These are phyloP conservation scores for Ailanthus altissimus DNA, from an alignment of 345 rosid genomes.

Conservation along the genomic window DNA sequence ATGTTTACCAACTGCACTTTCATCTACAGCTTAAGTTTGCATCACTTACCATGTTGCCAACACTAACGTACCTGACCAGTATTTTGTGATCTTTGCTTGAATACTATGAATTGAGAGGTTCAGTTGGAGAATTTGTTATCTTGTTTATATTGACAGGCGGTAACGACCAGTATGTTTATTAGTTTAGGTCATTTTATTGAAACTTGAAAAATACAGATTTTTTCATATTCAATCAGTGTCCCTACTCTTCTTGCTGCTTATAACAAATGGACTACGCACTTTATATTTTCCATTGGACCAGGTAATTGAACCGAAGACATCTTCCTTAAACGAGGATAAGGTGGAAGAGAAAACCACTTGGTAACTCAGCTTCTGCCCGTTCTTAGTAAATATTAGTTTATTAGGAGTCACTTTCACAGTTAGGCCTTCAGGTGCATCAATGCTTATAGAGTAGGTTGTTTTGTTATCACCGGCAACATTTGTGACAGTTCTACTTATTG, in stretches of 20 bases:
- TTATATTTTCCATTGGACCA: conserved; percentile 57
- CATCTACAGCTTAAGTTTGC: neutral
- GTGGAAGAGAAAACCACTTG: conserved; percentile 43
- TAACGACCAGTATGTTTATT: neutral
- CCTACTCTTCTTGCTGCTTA: conserved; percentile 30
- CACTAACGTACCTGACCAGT: neutral
- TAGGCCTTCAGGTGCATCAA: conserved; percentile 40
- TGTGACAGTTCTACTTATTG: conserved; percentile 54
- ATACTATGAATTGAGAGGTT: neutral
- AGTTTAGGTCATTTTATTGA: neutral
- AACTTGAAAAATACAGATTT: neutral
- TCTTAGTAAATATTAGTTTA: conserved; percentile 43
- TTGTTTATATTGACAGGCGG: neutral
- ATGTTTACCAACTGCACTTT: neutral
- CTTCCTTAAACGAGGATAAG: conserved; percentile 24
- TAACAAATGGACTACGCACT: conserved; percentile 61
- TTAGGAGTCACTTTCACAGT: conserved; percentile 46
- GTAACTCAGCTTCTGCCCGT: conserved; percentile 50
- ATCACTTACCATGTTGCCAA: neutral
- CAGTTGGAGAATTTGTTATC: neutral
- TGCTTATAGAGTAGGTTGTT: conserved; percentile 36
- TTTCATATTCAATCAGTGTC: neutral
- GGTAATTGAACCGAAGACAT: conserved; percentile 66
- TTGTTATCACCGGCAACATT: conserved; percentile 61
- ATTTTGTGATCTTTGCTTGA: neutral